A percentile compares a stretch with the other conserved stretches of the same genome.
These are phyloP conservation scores for Nothophytophthora sp. DNA, from an alignment of 352 stramenopile species.

Conservation along the genomic window DNA sequence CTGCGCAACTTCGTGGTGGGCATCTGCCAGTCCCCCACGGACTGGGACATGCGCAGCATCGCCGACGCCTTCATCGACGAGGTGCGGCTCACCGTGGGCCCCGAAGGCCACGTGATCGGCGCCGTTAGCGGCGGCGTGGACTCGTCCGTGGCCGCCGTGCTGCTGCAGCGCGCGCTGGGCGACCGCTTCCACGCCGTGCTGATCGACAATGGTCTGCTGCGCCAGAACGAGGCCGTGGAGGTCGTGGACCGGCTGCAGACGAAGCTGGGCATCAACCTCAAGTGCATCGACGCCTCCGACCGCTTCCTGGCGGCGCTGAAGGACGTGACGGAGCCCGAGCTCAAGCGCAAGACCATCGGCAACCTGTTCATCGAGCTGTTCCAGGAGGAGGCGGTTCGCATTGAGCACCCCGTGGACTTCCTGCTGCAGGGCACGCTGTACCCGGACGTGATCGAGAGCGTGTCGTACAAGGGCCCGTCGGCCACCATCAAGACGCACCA, in stretches of 20 bases:
- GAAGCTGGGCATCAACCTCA: constrained; percentile 96
- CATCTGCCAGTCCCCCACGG: constrained; percentile 93
- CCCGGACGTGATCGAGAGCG: constrained; percentile 99
- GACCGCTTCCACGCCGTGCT: constrained; percentile 99
- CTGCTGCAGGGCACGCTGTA: constrained; percentile 99
- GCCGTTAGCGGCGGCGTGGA: constrained; percentile 99
- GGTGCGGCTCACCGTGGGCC: constrained; percentile 92
- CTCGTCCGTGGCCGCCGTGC: constrained; percentile 97
- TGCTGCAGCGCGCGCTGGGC: constrained; percentile 97
- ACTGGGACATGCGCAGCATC: constrained; percentile 99
- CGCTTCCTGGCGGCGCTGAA: constrained; percentile 94
- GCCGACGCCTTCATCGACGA: constrained; percentile 88
- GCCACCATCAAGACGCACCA: constrained; percentile 99
- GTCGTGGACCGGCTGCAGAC: constrained; percentile 90
- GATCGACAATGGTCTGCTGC: constrained; percentile 99
- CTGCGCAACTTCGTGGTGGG: constrained; percentile 98
- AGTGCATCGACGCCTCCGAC: constrained; percentile 96
- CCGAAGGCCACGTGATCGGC: constrained; percentile 97
- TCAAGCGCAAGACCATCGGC: constrained; percentile 99
- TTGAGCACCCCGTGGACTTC: constrained; percentile 90
- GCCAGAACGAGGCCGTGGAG: constrained; percentile 94
- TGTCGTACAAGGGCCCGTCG: constrained; percentile 98
- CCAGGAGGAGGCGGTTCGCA: constrained; percentile 88
- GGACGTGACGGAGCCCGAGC: constrained; percentile 97
- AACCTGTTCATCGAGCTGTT: constrained; percentile 99